Base-by-base conservation (phyloP, 1,284 basidiomycete species). In the Leccinum huronense region DNA sequence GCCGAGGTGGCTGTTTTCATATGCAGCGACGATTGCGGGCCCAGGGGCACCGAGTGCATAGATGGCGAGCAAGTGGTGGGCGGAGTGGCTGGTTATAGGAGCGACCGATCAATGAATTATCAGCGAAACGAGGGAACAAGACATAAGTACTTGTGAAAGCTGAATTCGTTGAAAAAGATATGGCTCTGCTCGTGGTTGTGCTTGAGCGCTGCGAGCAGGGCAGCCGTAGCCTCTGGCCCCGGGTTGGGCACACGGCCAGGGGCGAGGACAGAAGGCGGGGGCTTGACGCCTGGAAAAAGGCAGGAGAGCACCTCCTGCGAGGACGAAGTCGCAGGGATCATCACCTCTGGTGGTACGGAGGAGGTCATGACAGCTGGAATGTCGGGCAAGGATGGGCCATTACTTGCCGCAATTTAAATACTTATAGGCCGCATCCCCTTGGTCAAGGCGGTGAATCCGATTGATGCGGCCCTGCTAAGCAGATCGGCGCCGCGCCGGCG, bases 131-230 rank as follows among this genome's bases (percentile, higher is more conserved):
- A 11, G 14, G 9, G 27, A 48, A 54, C 11, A 33, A 53, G n/a
- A 65, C 73, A 34, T 51, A 38, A 38, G 6, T 67, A 83, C 83
- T 88, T 88, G 76, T 89, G 86, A 68, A 85, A 88, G 2, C 80
- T 78, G 62, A 73, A 77, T 23, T 86, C 80, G 64, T 88, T 87
- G 77, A 88, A 87, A 72, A 86, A 89, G 42, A 83, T 78, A 69
- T 89, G 86, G 76, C 81, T 83, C 23, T 79, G 80, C 54, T 80
- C 76, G 64, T 86, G 83, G 68, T 90, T 86, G 60, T 86, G 80
- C 65, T 80, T 82, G 59, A 89, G 77, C 0, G 81, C 75, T 36
- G 77, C 75, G 4, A 78, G 75, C 5, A 87, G 71, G 1, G 77
- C 74, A n/a, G 75, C 72, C 13, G 80, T 80, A 0, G 86, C 83